These are phyloP conservation scores for Dentipellis fragilis DNA, from an alignment of 768 basidiomycete species.

Conservation along the genomic window DNA sequence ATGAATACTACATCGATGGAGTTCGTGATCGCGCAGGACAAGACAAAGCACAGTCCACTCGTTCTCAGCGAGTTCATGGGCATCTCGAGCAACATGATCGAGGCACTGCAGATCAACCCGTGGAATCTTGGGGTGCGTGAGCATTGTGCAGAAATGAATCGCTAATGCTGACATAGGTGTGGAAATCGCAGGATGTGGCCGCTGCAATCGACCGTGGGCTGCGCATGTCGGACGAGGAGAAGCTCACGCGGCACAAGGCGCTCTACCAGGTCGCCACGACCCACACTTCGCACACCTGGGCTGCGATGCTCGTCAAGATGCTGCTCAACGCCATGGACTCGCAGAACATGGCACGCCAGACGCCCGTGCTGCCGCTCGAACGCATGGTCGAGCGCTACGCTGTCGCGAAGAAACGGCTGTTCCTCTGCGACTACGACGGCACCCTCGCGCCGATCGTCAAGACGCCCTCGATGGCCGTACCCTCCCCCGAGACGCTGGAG, in stretches of 20 bases:
- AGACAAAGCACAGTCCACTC: slow-evolving; percentile 73
- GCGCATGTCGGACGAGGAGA: slow-evolving; percentile 70
- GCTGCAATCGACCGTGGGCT: slow-evolving; percentile 86
- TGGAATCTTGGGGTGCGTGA: slow-evolving; percentile 81
- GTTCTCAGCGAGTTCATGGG: slow-evolving; percentile 98
- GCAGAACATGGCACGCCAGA: slow-evolving; percentile 72
- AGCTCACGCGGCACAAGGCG: slow-evolving; percentile 58
- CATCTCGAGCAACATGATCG: slow-evolving; percentile 83
- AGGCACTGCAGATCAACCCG: slow-evolving; percentile 88
- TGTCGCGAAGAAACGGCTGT: slow-evolving; percentile 68
- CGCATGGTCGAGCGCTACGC: slow-evolving; percentile 54
- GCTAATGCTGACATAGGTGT: not conserved
- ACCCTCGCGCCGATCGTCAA: slow-evolving; percentile 97
- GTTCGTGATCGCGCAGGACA: slow-evolving; percentile 89
- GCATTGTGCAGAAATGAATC: too few species aligned
- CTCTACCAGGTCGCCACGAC: slow-evolving; percentile 81
- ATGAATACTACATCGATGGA: slow-evolving; percentile 99
- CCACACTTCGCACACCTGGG: slow-evolving; percentile 95
- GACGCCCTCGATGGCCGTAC: slow-evolving; percentile 78
- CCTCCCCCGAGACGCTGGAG: slow-evolving; percentile 61
- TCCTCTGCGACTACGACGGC: slow-evolving; percentile 96
- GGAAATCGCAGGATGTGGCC: slow-evolving; percentile 55
- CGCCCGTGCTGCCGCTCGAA: slow-evolving; percentile 65
- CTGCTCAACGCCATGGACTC: slow-evolving; percentile 72
- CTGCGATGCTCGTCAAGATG: slow-evolving; percentile 80